Conservation (phyloP, 2,329 filamentous ascomycete genomes). For the Plectosphaerella plurivora region DNA sequence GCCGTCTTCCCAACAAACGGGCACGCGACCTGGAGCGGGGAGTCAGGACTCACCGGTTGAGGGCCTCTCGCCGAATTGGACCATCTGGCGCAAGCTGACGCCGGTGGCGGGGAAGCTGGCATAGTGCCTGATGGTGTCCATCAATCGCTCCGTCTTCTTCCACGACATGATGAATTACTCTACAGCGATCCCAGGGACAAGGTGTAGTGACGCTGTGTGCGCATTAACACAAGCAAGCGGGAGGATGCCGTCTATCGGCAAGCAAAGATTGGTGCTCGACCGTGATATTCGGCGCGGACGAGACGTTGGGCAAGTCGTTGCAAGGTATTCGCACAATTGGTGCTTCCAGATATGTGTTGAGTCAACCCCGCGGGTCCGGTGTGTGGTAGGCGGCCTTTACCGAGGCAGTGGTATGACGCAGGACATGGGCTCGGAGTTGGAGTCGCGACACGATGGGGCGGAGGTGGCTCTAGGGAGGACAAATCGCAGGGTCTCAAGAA, state of each 20-base stretch:
- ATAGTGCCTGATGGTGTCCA: slow-evolving; percentile 97
- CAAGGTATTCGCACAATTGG: not conserved
- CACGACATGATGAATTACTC: slow-evolving; percentile 69
- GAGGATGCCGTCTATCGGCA: not conserved
- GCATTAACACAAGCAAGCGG: slow-evolving; percentile 8
- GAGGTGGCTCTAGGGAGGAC: slow-evolving; percentile 10
- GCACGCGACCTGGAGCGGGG: too few relatives aligned
- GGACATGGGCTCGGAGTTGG: slow-evolving; percentile 11
- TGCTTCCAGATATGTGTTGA: slow-evolving; percentile 2
- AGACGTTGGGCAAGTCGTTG: not conserved
- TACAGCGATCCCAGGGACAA: slow-evolving; percentile 12
- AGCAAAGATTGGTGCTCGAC: not conserved
- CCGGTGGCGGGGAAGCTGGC: slow-evolving; percentile 95
- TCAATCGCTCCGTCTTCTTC: slow-evolving; percentile 85
- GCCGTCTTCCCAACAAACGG: too few relatives aligned
- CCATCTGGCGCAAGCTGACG: slow-evolving; percentile 96
- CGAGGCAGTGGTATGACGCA: slow-evolving; percentile 15
- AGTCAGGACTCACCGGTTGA: slow-evolving; percentile 67
- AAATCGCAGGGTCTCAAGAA: not conserved
- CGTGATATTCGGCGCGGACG: not conserved
- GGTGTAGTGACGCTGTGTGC: not conserved
- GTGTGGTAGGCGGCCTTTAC: slow-evolving; percentile 10
- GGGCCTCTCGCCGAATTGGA: slow-evolving; percentile 93
- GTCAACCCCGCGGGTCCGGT: slow-evolving; percentile 13
- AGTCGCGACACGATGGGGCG: slow-evolving; percentile 12